These are phyloP conservation scores for Colletotrichum navitas DNA, from an alignment of 2,329 filamentous ascomycete species.

Conservation along the genomic window DNA sequence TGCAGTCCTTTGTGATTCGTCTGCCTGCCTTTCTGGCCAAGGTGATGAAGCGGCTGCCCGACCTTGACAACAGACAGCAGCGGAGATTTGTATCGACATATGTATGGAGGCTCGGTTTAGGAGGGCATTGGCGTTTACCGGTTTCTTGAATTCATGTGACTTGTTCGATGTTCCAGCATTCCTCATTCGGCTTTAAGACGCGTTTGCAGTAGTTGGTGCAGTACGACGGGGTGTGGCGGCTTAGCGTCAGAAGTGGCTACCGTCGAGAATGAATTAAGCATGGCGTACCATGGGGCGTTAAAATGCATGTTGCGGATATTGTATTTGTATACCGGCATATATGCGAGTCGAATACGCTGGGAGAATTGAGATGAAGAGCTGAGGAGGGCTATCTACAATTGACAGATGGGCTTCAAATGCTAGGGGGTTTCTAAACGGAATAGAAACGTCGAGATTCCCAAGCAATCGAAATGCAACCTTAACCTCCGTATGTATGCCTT, in stretches of 20 bases:
- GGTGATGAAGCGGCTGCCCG: background rate
- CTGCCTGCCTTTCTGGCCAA: background rate
- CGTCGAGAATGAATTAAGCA: background rate
- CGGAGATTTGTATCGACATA: background rate
- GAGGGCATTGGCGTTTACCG: conserved; percentile 14
- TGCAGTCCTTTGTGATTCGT: background rate
- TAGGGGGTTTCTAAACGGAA: background rate
- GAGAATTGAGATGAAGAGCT: background rate
- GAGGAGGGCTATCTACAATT: background rate
- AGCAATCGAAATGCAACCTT: background rate
- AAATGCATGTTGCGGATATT: background rate
- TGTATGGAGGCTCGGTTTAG: background rate
- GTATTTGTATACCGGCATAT: conserved; percentile 1
- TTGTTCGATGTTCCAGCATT: conserved; percentile 3
- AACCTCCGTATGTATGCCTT: background rate
- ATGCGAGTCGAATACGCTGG: background rate
- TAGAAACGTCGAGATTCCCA: background rate
- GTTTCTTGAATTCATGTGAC: conserved; percentile 9
- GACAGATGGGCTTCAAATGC: background rate
- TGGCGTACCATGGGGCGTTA: background rate
- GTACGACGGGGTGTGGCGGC: background rate
- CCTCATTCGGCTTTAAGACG: background rate
- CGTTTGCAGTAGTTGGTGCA: background rate
- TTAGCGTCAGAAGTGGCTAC: too few relatives aligned
- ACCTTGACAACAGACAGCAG: background rate